phyloP scores from a whole-genome alignment of 257 asterid species.

The Schizonepeta tenuifolia region DNA sequence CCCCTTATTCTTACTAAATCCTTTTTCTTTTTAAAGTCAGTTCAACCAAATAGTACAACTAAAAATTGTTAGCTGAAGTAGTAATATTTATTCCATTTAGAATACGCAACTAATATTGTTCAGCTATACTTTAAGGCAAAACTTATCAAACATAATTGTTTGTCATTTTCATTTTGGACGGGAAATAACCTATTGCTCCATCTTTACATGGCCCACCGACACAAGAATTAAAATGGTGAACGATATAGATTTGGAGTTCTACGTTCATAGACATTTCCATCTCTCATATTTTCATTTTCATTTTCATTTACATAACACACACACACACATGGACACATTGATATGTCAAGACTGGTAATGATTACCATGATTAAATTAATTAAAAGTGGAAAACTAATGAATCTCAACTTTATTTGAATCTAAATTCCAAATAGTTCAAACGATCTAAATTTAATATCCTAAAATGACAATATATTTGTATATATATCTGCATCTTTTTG shows the following conservation, averaged over 20 bases:
- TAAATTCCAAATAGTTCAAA: neutral
- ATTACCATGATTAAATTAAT: too few relatives aligned
- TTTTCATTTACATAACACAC: neutral
- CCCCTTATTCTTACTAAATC: constrained; percentile 16
- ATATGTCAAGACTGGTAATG: too few relatives aligned
- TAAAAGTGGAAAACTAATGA: too few relatives aligned
- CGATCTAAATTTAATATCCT: too few relatives aligned
- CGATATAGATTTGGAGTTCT: neutral
- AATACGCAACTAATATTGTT: neutral
- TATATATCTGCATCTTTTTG: neutral
- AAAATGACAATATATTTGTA: too few relatives aligned
- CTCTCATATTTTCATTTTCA: neutral
- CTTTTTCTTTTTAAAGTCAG: constrained; percentile 3
- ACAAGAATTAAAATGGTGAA: too few relatives aligned
- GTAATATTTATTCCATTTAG: neutral
- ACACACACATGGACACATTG: neutral
- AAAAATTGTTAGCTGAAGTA: neutral
- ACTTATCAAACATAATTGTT: neutral
- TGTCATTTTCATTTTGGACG: neutral
- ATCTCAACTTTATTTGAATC: neutral
- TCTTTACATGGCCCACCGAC: too few relatives aligned
- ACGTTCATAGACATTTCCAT: neutral
- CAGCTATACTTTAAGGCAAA: neutral
- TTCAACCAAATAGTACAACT: neutral
- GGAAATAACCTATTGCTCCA: too few relatives aligned